These are phyloP conservation scores for Pseudozyma hubeiensis DNA, from an alignment of 1,284 basidiomycete genomes.

Conservation along the genomic window DNA sequence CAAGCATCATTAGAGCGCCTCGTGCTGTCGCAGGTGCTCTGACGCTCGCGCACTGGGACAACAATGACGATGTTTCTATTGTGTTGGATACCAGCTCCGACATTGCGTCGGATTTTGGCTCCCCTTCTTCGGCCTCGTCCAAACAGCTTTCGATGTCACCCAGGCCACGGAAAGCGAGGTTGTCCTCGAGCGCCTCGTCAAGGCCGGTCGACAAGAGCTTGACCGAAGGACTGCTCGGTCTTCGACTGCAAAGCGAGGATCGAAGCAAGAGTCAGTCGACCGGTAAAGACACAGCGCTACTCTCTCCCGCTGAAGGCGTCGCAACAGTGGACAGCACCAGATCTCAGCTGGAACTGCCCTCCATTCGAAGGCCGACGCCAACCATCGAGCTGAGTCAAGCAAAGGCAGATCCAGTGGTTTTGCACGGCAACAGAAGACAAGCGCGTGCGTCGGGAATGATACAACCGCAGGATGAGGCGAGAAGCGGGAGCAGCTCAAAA, in stretches of 20 bases:
- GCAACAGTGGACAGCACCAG: slow-evolving; percentile 5
- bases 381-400: slow-evolving; percentile 42
- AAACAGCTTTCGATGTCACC: slow-evolving; percentile 28
- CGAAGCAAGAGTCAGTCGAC: background rate
- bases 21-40: slow-evolving; percentile 28
- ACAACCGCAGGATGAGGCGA: background rate
- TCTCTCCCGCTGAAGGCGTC: slow-evolving; percentile 10
- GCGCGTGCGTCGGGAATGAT: slow-evolving; percentile 20
- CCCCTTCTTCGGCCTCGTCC: slow-evolving; percentile 20
- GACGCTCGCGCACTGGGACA: slow-evolving; percentile 18
- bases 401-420: slow-evolving; percentile 28
- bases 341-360: slow-evolving; percentile 22
- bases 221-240: background rate
- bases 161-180: background rate
- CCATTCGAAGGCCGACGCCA: slow-evolving; percentile 25
- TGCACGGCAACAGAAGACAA: slow-evolving; percentile 50
- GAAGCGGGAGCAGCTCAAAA: background rate
- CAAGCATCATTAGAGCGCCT: slow-evolving; percentile 28
- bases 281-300: background rate
- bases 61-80: slow-evolving; percentile 11
- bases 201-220: background rate
- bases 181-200: background rate
- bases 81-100: slow-evolving; percentile 20
- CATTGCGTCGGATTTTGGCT: slow-evolving; percentile 26
- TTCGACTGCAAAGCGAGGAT: slow-evolving; percentile 13